Percentiles rank a stretch among this genome's conserved stretches.
phyloP scores from a whole-genome alignment of 768 basidiomycete species.

The Mycena floridula region DNA sequence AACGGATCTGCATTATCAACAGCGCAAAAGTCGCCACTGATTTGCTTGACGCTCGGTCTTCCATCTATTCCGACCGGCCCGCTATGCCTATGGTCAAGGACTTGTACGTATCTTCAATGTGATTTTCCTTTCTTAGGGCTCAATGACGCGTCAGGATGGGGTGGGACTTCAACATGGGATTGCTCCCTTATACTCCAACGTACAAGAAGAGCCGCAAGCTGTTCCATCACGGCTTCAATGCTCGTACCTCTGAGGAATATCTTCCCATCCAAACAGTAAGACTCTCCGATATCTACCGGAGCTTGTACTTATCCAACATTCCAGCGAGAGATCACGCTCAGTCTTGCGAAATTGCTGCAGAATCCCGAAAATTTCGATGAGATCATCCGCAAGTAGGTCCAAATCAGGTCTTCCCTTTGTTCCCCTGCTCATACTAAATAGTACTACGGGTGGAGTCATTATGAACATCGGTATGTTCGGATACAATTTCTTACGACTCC shows the following conservation, averaged over 20 bases:
- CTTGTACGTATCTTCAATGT: slow-evolving; percentile 4
- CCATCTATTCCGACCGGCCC: slow-evolving; percentile 31
- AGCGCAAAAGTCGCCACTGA: slow-evolving; percentile 24
- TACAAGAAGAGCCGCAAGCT: slow-evolving; percentile 13
- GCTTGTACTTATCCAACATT: no score
- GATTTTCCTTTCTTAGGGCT: slow-evolving; percentile 35
- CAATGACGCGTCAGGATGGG: slow-evolving; percentile 1
- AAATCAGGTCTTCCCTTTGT: not conserved
- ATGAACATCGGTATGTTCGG: slow-evolving; percentile 28
- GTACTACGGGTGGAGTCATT: slow-evolving; percentile 27
- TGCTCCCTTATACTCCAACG: slow-evolving; percentile 3
- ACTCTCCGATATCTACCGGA: no score
- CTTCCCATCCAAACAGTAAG: slow-evolving; percentile 9
- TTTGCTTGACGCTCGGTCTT: slow-evolving; percentile 32
- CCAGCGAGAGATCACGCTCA: slow-evolving; percentile 29
- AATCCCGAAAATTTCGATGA: slow-evolving; percentile 4
- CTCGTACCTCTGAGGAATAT: slow-evolving; percentile 10
- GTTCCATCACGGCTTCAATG: slow-evolving; percentile 10
- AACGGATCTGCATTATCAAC: slow-evolving; percentile 29
- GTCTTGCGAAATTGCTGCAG: not conserved
- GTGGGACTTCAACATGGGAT: slow-evolving; percentile 13
- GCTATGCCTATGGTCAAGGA: slow-evolving; percentile 13
- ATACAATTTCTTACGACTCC: not conserved
- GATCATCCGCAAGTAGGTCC: slow-evolving; percentile 26
- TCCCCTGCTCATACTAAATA: not conserved